phyloP scores from a whole-genome alignment of 345 rosid genomes.

The Eucalyptus virginea region DNA sequence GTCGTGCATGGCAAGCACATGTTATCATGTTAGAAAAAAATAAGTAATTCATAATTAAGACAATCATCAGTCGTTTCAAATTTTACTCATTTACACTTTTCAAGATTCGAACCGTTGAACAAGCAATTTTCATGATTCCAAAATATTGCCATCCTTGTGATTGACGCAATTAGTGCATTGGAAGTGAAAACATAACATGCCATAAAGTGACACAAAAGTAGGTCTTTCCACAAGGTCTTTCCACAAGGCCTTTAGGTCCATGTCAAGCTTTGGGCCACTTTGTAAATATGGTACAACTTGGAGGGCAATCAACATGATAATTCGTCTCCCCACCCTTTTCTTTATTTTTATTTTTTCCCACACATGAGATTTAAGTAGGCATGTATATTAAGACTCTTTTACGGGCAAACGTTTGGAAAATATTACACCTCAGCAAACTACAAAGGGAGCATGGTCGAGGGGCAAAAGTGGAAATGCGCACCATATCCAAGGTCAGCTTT shows the following conservation, averaged over 20 bases:
- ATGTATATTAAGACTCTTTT: neutral
- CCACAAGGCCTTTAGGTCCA: neutral
- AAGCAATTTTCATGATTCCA: neutral
- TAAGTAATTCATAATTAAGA: neutral
- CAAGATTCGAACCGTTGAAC: no score
- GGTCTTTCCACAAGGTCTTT: neutral
- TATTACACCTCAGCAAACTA: neutral
- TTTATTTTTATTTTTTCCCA: neutral
- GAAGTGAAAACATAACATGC: neutral
- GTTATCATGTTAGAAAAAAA: neutral
- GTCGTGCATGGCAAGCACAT: neutral
- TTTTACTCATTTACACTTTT: fast-evolving
- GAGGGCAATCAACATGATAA: neutral
- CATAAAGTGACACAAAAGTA: neutral
- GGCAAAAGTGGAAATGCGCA: neutral
- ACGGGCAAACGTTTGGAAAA: neutral
- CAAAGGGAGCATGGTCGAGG: neutral
- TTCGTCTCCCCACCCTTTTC: neutral
- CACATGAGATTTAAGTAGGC: neutral
- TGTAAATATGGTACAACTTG: neutral
- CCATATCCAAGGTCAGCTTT: neutral
- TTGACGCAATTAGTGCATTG: neutral
- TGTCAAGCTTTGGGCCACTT: neutral
- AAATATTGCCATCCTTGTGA: neutral
- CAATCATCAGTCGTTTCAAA: fast-evolving